Percentiles rank a stretch among this genome's conserved stretches.
Conservation (phyloP, 108 stramenopile species). For the Stephanodiscus minutulus region DNA sequence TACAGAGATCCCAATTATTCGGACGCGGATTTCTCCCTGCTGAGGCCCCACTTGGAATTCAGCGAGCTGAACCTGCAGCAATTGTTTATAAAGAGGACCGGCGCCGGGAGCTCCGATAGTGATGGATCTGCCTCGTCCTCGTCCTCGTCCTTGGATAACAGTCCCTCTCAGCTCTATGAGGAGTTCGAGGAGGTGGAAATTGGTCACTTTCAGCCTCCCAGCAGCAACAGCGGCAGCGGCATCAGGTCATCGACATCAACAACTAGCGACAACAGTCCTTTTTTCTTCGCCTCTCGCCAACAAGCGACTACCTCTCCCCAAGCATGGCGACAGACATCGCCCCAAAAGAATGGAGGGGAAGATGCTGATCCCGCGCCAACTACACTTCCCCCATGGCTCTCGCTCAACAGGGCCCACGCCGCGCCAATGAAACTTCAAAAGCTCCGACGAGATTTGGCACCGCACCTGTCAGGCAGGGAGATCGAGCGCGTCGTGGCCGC, state of each 20-base stretch:
- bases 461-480: constrained; percentile 38
- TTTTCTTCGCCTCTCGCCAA: constrained; percentile 30
- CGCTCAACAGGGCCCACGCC: constrained; percentile 15
- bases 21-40: constrained; percentile 25
- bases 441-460: constrained; percentile 30
- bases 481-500: constrained; percentile 50
- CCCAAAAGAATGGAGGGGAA: background rate
- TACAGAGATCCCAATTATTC: constrained; percentile 14
- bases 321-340: background rate
- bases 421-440: constrained; percentile 24
- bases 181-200: constrained; percentile 48
- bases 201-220: constrained; percentile 17
- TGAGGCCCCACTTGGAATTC: constrained; percentile 43
- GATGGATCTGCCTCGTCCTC: background rate
- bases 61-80: constrained; percentile 39
- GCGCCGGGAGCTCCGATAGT: no score
- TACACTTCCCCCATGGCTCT: constrained; percentile 37
- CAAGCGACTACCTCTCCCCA: background rate
- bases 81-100: constrained; percentile 14
- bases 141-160: no score
- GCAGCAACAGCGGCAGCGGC: background rate
- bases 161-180: constrained; percentile 30
- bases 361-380: background rate
- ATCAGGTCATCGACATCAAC: background rate
- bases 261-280: constrained; percentile 7